These are phyloP conservation scores for Ganoderma lingzhi DNA, from an alignment of 1,284 basidiomycete species.

Conservation along the genomic window DNA sequence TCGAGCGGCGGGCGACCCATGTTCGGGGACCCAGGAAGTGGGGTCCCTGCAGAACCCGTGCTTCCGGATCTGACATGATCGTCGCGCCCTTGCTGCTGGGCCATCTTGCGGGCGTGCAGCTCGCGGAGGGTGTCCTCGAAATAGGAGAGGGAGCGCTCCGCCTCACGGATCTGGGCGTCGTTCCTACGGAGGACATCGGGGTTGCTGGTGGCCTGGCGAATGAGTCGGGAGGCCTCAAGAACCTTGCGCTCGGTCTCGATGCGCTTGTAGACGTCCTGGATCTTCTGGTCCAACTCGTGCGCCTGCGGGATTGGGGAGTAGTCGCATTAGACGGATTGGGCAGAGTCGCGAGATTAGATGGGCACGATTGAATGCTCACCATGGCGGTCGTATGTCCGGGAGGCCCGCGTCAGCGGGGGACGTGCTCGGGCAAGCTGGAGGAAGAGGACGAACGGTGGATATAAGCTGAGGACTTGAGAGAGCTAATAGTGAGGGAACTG, in stretches of 20 bases:
- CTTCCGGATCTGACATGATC: slow-evolving; percentile 61
- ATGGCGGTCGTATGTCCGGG: slow-evolving; percentile 35
- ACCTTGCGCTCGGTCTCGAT: slow-evolving; percentile 94
- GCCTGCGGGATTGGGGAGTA: slow-evolving; percentile 38
- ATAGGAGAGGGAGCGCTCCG: slow-evolving; percentile 86
- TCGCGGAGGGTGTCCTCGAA: slow-evolving; percentile 89
- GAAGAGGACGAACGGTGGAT: slow-evolving; percentile 12
- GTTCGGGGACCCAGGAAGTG: slow-evolving; percentile 38
- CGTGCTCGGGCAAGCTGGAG: slow-evolving; percentile 23
- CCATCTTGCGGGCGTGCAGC: slow-evolving; percentile 80
- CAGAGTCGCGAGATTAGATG: slow-evolving; percentile 6
- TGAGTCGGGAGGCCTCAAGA: slow-evolving; percentile 84
- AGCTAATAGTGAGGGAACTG: slow-evolving; percentile 6
- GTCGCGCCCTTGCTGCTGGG: slow-evolving; percentile 54
- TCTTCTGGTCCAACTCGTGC: slow-evolving; percentile 87
- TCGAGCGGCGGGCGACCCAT: slow-evolving; percentile 48
- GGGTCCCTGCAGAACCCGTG: slow-evolving; percentile 45
- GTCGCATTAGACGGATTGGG: slow-evolving; percentile 20
- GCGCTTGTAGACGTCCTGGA: slow-evolving; percentile 89
- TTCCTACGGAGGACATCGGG: slow-evolving; percentile 85
- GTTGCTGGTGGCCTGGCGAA: slow-evolving; percentile 86
- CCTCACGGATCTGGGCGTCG: slow-evolving; percentile 90
- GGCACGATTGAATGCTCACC: slow-evolving; percentile 29
- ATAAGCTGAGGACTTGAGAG: slow-evolving; percentile 10
- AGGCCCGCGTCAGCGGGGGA: slow-evolving; percentile 33